These are phyloP conservation scores for Trametes cingulata DNA, from an alignment of 768 basidiomycete genomes.

Conservation along the genomic window DNA sequence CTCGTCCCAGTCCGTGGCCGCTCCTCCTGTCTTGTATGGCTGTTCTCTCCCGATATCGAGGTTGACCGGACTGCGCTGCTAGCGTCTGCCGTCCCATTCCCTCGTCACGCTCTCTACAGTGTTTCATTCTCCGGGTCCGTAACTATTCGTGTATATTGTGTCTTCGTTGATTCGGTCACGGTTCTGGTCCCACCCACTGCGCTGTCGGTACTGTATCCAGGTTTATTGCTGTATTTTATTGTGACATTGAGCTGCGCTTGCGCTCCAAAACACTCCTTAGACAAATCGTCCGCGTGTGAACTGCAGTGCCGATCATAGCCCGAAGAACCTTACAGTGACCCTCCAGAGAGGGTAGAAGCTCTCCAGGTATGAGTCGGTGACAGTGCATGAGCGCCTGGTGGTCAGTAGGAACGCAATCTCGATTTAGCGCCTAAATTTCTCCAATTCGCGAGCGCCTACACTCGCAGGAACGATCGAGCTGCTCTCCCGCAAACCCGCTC, in stretches of 20 bases:
- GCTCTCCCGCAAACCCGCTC: background rate
- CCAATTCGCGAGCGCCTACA: background rate
- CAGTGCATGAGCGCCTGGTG: background rate
- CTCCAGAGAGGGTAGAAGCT: background rate
- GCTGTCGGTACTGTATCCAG: constrained; percentile 18
- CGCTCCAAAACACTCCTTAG: background rate
- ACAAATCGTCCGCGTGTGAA: background rate
- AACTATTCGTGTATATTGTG: constrained; percentile 21
- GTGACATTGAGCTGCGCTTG: background rate
- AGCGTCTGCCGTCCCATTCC: background rate
- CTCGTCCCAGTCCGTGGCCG: background rate
- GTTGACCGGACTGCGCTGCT: constrained; percentile 5
- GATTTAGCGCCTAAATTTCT: constrained; percentile 12
- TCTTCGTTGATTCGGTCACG: background rate
- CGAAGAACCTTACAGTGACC: no score
- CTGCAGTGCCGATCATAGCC: background rate
- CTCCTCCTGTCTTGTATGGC: constrained; percentile 13
- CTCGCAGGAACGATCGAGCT: background rate
- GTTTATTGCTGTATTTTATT: constrained; percentile 23
- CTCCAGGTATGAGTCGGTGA: background rate
- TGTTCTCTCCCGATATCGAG: background rate
- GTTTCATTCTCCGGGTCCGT: background rate
- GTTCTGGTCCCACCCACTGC: background rate
- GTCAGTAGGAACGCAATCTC: constrained; percentile 10
- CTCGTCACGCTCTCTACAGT: constrained; percentile 18